Evolutionary conservation across 106 monocot species (phyloP).

Genomic region (Acorus gramineus): DNA sequence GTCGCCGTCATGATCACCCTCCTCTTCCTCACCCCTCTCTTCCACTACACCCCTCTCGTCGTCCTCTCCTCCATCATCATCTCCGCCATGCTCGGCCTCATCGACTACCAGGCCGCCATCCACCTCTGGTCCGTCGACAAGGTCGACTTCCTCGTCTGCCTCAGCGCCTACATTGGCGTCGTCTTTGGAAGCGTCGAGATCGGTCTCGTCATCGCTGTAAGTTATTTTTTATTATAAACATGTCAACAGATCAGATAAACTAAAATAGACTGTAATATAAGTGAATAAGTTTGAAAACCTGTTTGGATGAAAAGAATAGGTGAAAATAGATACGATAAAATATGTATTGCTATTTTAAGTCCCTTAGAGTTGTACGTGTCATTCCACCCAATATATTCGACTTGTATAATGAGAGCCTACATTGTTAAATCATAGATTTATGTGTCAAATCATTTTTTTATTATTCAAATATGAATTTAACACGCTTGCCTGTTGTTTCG

Average conservation of each 20-base stretch:
- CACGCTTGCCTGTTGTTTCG: too few species aligned
- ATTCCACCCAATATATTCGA: too few species aligned
- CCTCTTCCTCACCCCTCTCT: slow-evolving; percentile 73
- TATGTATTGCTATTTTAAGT: too few species aligned
- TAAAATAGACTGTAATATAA: too few species aligned
- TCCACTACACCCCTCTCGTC: slow-evolving; percentile 89
- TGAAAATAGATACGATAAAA: too few species aligned
- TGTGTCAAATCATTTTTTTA: too few species aligned
- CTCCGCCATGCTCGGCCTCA: slow-evolving; percentile 77
- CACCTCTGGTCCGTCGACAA: slow-evolving; percentile 91
- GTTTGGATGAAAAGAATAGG: too few species aligned
- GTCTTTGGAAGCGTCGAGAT: slow-evolving; percentile 80
- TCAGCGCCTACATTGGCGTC: slow-evolving; percentile 75
- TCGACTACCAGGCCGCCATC: slow-evolving; percentile 63
- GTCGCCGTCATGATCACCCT: slow-evolving; percentile 72
- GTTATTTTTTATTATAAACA: neutral
- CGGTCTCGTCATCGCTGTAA: slow-evolving; percentile 62
- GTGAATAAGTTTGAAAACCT: too few species aligned
- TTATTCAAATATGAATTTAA: too few species aligned
- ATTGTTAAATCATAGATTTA: too few species aligned
- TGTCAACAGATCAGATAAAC: neutral
- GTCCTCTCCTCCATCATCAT: slow-evolving; percentile 86
- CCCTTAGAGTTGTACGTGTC: too few species aligned
- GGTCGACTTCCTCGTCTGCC: slow-evolving; percentile 82
- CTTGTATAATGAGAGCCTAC: too few species aligned